A percentile compares a stretch with the other conserved stretches of the same genome.
phyloP scores from a whole-genome alignment of 2,329 filamentous ascomycete genomes.

The Decorospora gaudefroyi region DNA sequence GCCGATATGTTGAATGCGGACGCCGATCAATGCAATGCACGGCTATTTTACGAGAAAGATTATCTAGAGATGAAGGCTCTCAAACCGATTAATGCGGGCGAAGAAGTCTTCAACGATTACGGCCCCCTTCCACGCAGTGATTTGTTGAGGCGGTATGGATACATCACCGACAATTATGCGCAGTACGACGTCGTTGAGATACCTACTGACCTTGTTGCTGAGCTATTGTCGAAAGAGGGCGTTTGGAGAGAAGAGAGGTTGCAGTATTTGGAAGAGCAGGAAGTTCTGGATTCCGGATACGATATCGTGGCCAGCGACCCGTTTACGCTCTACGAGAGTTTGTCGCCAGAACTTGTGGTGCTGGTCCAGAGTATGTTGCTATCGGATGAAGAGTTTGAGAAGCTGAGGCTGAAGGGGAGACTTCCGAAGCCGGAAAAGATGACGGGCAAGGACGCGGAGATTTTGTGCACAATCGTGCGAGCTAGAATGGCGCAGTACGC shows the following conservation, averaged over 20 bases:
- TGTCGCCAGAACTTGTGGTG: slow-evolving; percentile 51
- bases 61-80: slow-evolving; percentile 72
- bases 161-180: slow-evolving; percentile 76
- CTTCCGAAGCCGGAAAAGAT: slow-evolving; percentile 51
- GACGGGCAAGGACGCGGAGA: slow-evolving; percentile 45
- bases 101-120: slow-evolving; percentile 88
- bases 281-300: slow-evolving; percentile 73
- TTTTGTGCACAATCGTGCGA: slow-evolving; percentile 50
- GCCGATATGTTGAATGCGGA: slow-evolving; percentile 90
- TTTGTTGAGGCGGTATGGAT: slow-evolving; percentile 81
- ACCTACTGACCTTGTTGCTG: slow-evolving; percentile 61
- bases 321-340: slow-evolving; percentile 43
- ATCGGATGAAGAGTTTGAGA: slow-evolving; percentile 48
- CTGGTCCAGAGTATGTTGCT: slow-evolving; percentile 54
- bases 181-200: slow-evolving; percentile 84
- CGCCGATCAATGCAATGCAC: slow-evolving; percentile 75
- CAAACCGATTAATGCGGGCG: slow-evolving; percentile 67
- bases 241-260: slow-evolving; percentile 38
- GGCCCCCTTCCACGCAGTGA: slow-evolving; percentile 83
- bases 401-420: slow-evolving; percentile 50
- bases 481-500: slow-evolving; percentile 55
- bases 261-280: slow-evolving; percentile 64
- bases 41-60: slow-evolving; percentile 63
- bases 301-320: slow-evolving; percentile 53
- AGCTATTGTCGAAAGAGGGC: slow-evolving; percentile 17